Base-by-base conservation (phyloP, 345 rosid genomes). In the Pistacia vera region DNA sequence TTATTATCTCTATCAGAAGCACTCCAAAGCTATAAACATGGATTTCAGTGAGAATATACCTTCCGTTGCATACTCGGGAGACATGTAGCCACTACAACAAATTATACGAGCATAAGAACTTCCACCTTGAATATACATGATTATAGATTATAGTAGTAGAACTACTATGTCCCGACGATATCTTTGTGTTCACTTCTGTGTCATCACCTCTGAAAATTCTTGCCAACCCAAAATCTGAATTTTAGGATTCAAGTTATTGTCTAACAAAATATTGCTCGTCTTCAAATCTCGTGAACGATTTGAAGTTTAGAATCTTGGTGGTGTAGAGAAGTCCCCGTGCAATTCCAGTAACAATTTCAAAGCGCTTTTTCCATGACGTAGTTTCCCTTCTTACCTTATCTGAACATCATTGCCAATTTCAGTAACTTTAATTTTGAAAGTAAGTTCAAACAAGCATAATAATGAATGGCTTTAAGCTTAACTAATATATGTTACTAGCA, bases 121-220 rank as follows among this genome's bases (percentile, higher is more conserved):
- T 52, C 8, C 54, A 49, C 7, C 13, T 49, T 8, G 14, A 8
- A 49, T 2, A 49, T 8, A 49, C 14, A 49, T 11, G 13, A 49
- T 49, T 49, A 12, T 5, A 49, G 49, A 25, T 56, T 5, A 12
- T 17, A 18, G 73, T n/a, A n/a, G 49, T 17, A 69, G 3, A 51
- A 49, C 90, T 81, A 89, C 89, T 79, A 81, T 66, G 91, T 86
- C 62, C 91, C 87, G 0, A 84, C 82, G 4, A 90, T 71, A 82
- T 79, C 8, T 74, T 83, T 41, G 88, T 87, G 48, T 75, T 80
- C 63, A 74, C 89, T 61, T 71, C 71, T 2, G 62, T 67, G 28
- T 76, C 64, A 56, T 83, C 79, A 68, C 78, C 73, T 8, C 62
- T 62, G 10, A 84, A 73, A 1, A 60, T 76, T 67, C 79, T 82